phyloP scores from a whole-genome alignment of 768 basidiomycete genomes.

The Lactarius pseudohatsudake region DNA sequence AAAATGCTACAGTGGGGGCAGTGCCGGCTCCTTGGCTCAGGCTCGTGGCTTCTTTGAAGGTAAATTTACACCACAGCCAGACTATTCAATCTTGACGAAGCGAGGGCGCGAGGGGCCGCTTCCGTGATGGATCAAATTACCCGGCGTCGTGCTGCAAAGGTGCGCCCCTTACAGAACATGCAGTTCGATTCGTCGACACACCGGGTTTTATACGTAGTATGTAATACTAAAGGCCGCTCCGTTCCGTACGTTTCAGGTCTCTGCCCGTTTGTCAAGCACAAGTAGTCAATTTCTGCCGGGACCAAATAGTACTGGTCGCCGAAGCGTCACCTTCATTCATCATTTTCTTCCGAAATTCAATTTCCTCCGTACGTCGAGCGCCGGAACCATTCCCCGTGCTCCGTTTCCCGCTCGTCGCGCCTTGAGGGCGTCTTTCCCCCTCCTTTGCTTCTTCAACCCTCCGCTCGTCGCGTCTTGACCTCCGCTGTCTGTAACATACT shows the following conservation, averaged over 20 bases:
- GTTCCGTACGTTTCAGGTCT: constrained; percentile 26
- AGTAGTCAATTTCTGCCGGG: constrained; percentile 23
- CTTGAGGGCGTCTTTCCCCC: constrained; percentile 10
- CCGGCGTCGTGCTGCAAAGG: background rate
- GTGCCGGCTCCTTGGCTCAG: constrained; percentile 12
- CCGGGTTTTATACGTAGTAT: constrained; percentile 11
- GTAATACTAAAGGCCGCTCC: constrained; percentile 26
- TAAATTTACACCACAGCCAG: constrained; percentile 23
- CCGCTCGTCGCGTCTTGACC: constrained; percentile 14
- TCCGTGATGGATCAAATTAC: constrained; percentile 3
- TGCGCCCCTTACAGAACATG: constrained; percentile 6
- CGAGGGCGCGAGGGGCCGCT: constrained; percentile 1
- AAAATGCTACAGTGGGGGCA: background rate
- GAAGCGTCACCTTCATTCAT: constrained; percentile 26
- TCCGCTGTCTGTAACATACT: constrained; percentile 6
- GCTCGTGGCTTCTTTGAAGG: constrained; percentile 26
- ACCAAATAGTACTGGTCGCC: constrained; percentile 30
- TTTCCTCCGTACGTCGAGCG: constrained; percentile 23
- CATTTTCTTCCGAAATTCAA: constrained; percentile 27
- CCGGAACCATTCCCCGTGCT: constrained; percentile 22
- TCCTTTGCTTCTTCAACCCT: constrained; percentile 18
- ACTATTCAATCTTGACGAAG: constrained; percentile 8
- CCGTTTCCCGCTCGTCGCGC: constrained; percentile 14
- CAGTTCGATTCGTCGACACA: background rate
- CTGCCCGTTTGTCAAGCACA: constrained; percentile 14